A percentile compares a stretch with the other conserved stretches of the same genome.
These are phyloP conservation scores for Flaveria robusta DNA, from an alignment of 129 eudicot species.

Conservation along the genomic window DNA sequence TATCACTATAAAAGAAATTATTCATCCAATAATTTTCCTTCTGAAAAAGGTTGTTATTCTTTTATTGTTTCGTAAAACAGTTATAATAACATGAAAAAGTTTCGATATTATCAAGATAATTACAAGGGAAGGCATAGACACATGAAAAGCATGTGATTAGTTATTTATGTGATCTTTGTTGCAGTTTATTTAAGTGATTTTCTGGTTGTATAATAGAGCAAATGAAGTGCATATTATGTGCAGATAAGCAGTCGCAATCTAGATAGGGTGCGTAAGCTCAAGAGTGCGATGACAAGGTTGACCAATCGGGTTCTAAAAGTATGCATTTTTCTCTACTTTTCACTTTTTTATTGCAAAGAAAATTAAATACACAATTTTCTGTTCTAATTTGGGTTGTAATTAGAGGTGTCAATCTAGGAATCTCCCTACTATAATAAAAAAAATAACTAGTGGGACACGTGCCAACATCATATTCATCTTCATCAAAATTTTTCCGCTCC, in stretches of 20 bases:
- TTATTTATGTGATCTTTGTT: slow-evolving; percentile 11
- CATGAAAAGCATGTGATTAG: not conserved
- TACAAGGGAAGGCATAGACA: not conserved
- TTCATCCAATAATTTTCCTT: too few species aligned
- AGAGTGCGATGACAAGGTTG: slow-evolving; percentile 91
- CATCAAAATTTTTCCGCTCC: too few species aligned
- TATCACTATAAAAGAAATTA: too few species aligned
- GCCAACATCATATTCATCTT: too few species aligned
- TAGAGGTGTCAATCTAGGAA: not conserved
- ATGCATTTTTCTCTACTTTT: slow-evolving; percentile 16
- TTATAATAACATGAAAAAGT: not conserved
- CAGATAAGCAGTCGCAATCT: slow-evolving; percentile 96
- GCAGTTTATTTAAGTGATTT: slow-evolving; percentile 21
- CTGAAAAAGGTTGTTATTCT: too few species aligned
- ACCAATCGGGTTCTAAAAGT: slow-evolving; percentile 89
- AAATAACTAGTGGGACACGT: too few species aligned
- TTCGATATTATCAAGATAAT: not conserved
- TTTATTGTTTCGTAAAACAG: not conserved
- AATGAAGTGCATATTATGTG: slow-evolving; percentile 30
- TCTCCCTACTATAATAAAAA: too few species aligned
- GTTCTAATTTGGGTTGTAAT: slow-evolving; percentile 6
- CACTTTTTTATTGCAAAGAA: not conserved
- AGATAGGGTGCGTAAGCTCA: slow-evolving; percentile 91
- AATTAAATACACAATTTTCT: not conserved
- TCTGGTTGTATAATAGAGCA: slow-evolving; percentile 23